Conservation (phyloP, 495 filamentous ascomycete species). For the Aspergillus sparsus region DNA sequence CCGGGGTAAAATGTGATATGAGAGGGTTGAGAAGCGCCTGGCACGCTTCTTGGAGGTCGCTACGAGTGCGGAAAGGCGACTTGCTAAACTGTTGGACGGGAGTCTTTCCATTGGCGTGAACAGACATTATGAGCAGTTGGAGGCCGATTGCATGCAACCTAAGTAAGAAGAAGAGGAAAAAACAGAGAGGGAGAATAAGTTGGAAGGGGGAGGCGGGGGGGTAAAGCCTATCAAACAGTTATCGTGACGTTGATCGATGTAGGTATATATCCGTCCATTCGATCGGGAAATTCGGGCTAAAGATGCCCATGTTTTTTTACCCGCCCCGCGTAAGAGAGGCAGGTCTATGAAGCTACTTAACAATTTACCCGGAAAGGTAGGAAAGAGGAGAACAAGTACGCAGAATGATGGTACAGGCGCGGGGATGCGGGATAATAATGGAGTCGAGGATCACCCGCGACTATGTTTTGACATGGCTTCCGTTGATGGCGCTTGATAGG, state of each 20-base stretch:
- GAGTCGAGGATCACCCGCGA: background rate
- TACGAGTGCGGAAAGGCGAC: constrained; percentile 39
- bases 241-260: background rate
- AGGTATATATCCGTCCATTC: constrained; percentile 7
- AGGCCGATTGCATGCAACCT: too few species aligned
- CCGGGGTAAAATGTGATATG: constrained; percentile 62
- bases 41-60: constrained; percentile 60
- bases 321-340: too few species aligned
- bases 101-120: constrained; percentile 33
- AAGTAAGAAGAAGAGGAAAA: too few species aligned
- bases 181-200: too few species aligned
- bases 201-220: too few species aligned
- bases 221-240: too few species aligned
- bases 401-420: background rate
- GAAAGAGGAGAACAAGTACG: background rate
- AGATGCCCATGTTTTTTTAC: background rate
- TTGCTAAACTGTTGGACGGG: constrained; percentile 34
- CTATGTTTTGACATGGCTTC: background rate
- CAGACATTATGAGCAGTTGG: constrained; percentile 27
- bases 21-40: constrained; percentile 62
- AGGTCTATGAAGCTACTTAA: background rate
- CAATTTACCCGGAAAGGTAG: constrained; percentile 9
- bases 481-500: background rate
- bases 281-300: constrained; percentile 6
- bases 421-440: background rate